phyloP scores from a whole-genome alignment of 2,329 filamentous ascomycete genomes.

The Zasmidium citrigriseum region DNA sequence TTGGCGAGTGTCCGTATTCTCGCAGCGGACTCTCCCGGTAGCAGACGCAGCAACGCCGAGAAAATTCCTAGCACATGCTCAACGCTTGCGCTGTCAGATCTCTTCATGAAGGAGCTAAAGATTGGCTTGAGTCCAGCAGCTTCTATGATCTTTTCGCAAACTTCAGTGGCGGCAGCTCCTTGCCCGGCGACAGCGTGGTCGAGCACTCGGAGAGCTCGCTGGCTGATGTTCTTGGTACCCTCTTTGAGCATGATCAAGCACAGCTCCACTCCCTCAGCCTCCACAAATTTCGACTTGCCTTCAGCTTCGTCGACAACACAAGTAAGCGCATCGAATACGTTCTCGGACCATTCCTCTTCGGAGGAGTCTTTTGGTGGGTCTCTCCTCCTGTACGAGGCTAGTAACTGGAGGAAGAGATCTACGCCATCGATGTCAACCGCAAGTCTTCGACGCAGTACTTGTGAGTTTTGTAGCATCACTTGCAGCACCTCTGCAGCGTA shows the following conservation, averaged over 20 bases:
- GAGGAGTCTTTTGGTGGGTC: constrained; percentile 84
- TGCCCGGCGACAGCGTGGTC: constrained; percentile 74
- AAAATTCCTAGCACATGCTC: constrained; percentile 88
- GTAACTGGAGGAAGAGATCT: constrained; percentile 77
- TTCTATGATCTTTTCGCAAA: constrained; percentile 77
- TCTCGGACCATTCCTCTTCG: constrained; percentile 94
- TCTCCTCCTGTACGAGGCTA: constrained; percentile 79
- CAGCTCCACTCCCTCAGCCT: constrained; percentile 89
- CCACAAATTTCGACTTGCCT: constrained; percentile 80
- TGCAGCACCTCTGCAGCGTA: constrained; percentile 91
- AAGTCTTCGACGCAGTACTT: constrained; percentile 64
- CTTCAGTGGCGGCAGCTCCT: constrained; percentile 47
- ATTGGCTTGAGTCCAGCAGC: constrained; percentile 80
- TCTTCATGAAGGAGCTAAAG: constrained; percentile 88
- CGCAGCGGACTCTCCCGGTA: constrained; percentile 75
- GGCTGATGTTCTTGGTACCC: constrained; percentile 77
- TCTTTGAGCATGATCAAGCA: constrained; percentile 89
- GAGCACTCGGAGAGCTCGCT: constrained; percentile 74
- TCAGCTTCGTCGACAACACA: constrained; percentile 73
- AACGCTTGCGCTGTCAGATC: constrained; percentile 64
- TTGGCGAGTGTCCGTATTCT: constrained; percentile 87
- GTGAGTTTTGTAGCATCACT: constrained; percentile 78
- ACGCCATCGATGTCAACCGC: constrained; percentile 63
- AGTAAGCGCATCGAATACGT: constrained; percentile 83
- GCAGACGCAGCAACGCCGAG: constrained; percentile 72